Conservation (phyloP, 139 green algal genomes). For the Picochlorum costavermella region DNA sequence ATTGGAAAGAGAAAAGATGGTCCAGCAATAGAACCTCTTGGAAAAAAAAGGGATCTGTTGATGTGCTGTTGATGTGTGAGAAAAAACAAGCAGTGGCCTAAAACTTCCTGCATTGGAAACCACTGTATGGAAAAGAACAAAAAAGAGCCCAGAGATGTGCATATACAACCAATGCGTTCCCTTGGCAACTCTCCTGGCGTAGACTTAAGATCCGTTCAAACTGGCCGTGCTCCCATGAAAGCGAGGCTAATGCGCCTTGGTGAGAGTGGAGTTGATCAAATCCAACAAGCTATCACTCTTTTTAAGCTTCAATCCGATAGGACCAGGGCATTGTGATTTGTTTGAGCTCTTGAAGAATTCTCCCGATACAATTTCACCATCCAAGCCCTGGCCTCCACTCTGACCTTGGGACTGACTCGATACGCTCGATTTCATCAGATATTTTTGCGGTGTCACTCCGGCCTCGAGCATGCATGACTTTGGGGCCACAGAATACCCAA, state of each 20-base stretch:
- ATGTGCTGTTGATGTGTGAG: too few relatives aligned
- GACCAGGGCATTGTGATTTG: constrained; percentile 4
- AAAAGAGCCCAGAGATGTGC: too few relatives aligned
- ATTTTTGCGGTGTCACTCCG: background rate
- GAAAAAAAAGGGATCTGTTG: too few relatives aligned
- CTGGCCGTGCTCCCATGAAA: background rate
- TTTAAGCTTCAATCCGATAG: constrained; percentile 37
- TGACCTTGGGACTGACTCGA: constrained; percentile 5
- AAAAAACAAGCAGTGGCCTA: too few relatives aligned
- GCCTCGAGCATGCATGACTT: background rate
- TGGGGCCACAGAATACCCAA: background rate
- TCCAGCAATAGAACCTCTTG: too few relatives aligned
- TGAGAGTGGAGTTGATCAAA: constrained; percentile 36
- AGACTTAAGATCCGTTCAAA: background rate
- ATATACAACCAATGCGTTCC: too few relatives aligned
- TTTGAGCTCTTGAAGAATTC: background rate
- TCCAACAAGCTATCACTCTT: constrained; percentile 40
- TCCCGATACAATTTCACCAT: background rate
- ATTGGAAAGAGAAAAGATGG: too few relatives aligned
- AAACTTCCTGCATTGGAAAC: too few relatives aligned
- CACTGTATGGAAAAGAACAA: too few relatives aligned
- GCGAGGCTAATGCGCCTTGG: background rate
- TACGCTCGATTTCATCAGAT: background rate
- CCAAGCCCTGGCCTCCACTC: background rate
- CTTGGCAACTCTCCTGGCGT: background rate